phyloP scores from a whole-genome alignment of 2,329 filamentous ascomycete genomes.

The Hawksworthiomyces lignivorus region DNA sequence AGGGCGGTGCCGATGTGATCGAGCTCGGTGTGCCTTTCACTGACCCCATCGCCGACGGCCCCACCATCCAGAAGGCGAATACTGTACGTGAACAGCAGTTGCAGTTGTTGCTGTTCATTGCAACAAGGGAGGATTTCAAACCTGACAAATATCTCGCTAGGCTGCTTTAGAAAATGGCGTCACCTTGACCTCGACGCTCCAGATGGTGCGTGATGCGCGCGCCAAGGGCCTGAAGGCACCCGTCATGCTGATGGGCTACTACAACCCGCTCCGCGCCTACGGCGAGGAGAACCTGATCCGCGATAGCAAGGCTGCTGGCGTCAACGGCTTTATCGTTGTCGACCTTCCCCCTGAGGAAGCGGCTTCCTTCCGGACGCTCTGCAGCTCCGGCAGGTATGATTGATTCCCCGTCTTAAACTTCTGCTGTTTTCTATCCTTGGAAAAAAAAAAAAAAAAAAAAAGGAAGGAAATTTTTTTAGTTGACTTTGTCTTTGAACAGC shows the following conservation, averaged over 20 bases:
- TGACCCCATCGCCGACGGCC: slow-evolving; percentile 95
- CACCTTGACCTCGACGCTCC: slow-evolving; percentile 68
- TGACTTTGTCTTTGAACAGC: slow-evolving; percentile 37
- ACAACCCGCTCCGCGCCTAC: slow-evolving; percentile 91
- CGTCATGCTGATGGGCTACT: slow-evolving; percentile 96
- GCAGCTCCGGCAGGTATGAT: slow-evolving; percentile 61
- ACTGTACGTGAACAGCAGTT: too few species aligned
- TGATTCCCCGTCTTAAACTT: slow-evolving; percentile 19
- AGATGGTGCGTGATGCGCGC: slow-evolving; percentile 77
- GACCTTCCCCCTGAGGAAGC: slow-evolving; percentile 95
- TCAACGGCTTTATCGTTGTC: slow-evolving; percentile 96
- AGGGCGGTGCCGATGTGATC: slow-evolving; percentile 88
- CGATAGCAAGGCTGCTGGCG: slow-evolving; percentile 74
- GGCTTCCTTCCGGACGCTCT: slow-evolving; percentile 79
- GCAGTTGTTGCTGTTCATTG: too few species aligned
- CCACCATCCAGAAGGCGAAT: slow-evolving; percentile 93
- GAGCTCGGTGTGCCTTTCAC: slow-evolving; percentile 96
- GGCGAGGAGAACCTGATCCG: slow-evolving; percentile 83
- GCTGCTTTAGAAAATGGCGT: slow-evolving; percentile 82
- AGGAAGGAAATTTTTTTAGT: too few species aligned
- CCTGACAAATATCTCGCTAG: slow-evolving; percentile 16
- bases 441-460: too few species aligned
- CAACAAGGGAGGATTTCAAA: too few species aligned
- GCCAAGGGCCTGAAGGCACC: slow-evolving; percentile 70
- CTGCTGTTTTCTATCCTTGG: not conserved